Evolutionary conservation across 106 monocot species (phyloP).

Genomic region (Platanthera guangdongensis): DNA sequence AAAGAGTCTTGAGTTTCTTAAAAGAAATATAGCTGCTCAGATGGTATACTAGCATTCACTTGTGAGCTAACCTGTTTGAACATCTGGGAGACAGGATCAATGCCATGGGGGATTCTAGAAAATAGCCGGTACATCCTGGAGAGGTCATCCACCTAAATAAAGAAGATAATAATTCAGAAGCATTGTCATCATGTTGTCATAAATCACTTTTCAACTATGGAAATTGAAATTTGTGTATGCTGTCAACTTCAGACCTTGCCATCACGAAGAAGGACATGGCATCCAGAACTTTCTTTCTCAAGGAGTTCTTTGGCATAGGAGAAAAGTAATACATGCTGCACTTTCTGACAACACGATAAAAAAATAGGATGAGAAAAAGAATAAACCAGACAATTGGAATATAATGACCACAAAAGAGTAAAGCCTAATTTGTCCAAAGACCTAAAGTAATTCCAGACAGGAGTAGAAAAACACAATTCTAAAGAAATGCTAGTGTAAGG

Average conservation of each 20-base stretch:
- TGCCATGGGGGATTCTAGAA: constrained; percentile 6
- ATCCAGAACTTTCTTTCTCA: constrained; percentile 68
- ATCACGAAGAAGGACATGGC: constrained; percentile 53
- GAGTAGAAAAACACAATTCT: too few relatives aligned
- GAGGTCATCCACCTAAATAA: constrained; percentile 19
- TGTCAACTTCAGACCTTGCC: constrained; percentile 33
- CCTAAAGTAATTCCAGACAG: neutral
- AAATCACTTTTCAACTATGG: neutral
- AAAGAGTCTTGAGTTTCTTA: neutral
- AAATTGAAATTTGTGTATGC: neutral
- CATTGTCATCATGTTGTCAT: neutral
- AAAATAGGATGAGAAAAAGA: neutral
- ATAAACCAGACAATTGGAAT: neutral
- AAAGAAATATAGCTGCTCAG: too few relatives aligned
- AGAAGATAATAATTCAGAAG: neutral
- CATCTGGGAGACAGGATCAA: constrained; percentile 16
- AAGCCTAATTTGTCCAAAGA: too few relatives aligned
- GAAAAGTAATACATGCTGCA: constrained; percentile 47
- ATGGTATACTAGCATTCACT: neutral
- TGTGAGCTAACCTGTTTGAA: constrained; percentile 14
- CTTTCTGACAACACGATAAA: constrained; percentile 39
- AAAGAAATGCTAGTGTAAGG: too few relatives aligned
- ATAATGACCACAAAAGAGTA: too few relatives aligned
- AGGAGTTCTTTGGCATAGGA: constrained; percentile 45
- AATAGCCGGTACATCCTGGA: constrained; percentile 23